These are phyloP conservation scores for Wickerhamomyces bisporus DNA, from an alignment of 805 yeast species.

Conservation along the genomic window DNA sequence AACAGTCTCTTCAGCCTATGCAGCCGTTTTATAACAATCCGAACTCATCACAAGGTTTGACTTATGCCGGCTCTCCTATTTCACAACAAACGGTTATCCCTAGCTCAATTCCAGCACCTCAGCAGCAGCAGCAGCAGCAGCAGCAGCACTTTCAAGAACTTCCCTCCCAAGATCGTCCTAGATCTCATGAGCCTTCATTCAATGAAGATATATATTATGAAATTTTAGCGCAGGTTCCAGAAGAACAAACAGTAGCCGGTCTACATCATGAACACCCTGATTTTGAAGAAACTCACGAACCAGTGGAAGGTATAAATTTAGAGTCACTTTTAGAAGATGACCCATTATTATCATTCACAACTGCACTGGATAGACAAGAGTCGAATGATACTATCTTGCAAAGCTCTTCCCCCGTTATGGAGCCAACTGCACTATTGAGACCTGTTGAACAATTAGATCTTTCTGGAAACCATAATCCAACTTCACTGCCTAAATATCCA, in stretches of 20 bases:
- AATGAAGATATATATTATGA: constrained; percentile 12
- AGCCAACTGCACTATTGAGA: constrained; percentile 3
- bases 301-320: constrained; percentile 15
- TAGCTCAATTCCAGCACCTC: background rate
- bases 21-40: no score
- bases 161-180: constrained; percentile 26
- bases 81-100: no score
- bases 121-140: constrained; percentile 1
- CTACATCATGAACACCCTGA: constrained; percentile 7
- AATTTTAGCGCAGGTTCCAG: constrained; percentile 13
- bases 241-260: constrained; percentile 17
- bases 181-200: constrained; percentile 19
- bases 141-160: background rate
- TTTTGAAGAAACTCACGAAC: constrained; percentile 1
- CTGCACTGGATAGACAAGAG: constrained; percentile 22
- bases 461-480: background rate
- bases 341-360: constrained; percentile 22
- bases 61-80: no score
- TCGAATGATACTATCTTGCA: constrained; percentile 25
- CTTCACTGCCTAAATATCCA: background rate
- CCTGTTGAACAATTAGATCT: background rate
- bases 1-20: no score
- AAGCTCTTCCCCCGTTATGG: constrained; percentile 14
- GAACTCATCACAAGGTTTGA: no score
- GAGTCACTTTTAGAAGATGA: constrained; percentile 24